Conservation (phyloP, 352 stramenopile genomes). For the Phytopythium kandeliae region DNA sequence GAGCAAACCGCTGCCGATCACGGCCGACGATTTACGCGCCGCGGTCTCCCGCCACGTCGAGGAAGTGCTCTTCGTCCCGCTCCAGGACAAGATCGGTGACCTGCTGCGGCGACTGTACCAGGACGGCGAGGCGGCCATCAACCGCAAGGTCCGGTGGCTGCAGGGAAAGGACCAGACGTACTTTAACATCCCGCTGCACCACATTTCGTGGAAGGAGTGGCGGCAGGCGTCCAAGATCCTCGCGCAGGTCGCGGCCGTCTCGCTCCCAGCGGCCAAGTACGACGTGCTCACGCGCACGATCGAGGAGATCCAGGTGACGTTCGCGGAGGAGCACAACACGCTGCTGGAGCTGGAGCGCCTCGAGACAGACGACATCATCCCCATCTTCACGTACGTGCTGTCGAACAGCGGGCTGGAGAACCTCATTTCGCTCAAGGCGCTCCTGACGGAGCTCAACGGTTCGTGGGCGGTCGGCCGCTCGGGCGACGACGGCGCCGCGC, state of each 20-base stretch:
- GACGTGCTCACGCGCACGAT: constrained; percentile 71
- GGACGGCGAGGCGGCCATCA: constrained; percentile 74
- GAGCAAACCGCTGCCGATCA: constrained; percentile 23
- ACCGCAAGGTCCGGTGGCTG: constrained; percentile 83
- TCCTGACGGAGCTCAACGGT: constrained; percentile 71
- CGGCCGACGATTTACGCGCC: constrained; percentile 43
- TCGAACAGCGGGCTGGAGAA: constrained; percentile 85
- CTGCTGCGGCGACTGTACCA: constrained; percentile 59
- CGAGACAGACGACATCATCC: constrained; percentile 83
- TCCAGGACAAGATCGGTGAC: constrained; percentile 54
- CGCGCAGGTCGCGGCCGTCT: constrained; percentile 41
- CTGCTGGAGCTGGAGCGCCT: constrained; percentile 43
- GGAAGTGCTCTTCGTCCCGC: constrained; percentile 64
- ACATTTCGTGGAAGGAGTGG: constrained; percentile 85
- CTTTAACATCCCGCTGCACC: constrained; percentile 81
- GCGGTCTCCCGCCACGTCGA: constrained; percentile 78
- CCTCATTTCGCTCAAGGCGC: constrained; percentile 66
- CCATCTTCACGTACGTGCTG: constrained; percentile 88
- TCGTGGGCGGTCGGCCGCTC: constrained; percentile 55
- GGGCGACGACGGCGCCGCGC: constrained; percentile 52
- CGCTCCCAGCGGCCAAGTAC: constrained; percentile 72
- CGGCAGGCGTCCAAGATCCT: constrained; percentile 66
- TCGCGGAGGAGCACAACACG: constrained; percentile 65
- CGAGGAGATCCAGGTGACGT: constrained; percentile 70
- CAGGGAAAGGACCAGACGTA: constrained; percentile 89